Evolutionary conservation across 176 grass and related monocot genomes (phyloP), one percentile per base, ranked within the genome.

Genomic region (Aegilops tauschii): DNA sequence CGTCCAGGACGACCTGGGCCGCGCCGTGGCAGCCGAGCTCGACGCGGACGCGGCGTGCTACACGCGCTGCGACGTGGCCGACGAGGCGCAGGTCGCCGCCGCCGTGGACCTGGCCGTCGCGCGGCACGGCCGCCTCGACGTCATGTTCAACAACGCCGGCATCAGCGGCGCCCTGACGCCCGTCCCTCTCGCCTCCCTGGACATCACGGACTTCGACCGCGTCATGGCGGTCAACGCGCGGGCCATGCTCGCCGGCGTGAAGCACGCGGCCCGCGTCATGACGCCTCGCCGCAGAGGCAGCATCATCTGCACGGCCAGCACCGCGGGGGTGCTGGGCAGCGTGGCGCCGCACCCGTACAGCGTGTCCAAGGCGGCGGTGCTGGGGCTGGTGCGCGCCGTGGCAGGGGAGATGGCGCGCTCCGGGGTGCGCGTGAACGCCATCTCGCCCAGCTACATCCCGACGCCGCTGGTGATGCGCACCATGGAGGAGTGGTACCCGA

Each of bases 191-290:
- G 67, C 23, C 21, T 27, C 29, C 2, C n/a, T 92, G 0, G 86
- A 92, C 63, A 84, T 97, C 18, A 54, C 10, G 0, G 35, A 82
- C 28, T 97, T 89, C 76, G 92, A 97, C 80, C 68, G 36, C 71
- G 86, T 79, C 73, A 89, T 97, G 68, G 92, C 78, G 1, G 37
- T 87, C 1, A 92, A 92, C 81, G 20, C 82, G 39, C 90, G 83
- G 1, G 80, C 87, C 1, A 61, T 71, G 58, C 47, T 90, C 12
- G 87, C 87, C 0, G 84, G 81, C 18, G 85, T 87, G 65, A 94
- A 94, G 83, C 90, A 92, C 87, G 90, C 93, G 10, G 82, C 88
- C 9, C 93, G 88, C 8, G 93, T 90, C 18, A 94, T 94, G 93
- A 56, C 90, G 17, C 87, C 93, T 3, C 20, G 88, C 31, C 5